Percentiles rank a stretch among this genome's conserved stretches.
Conservation (phyloP, 2,329 filamentous ascomycete species). For the Sclerotinia glacialis region DNA sequence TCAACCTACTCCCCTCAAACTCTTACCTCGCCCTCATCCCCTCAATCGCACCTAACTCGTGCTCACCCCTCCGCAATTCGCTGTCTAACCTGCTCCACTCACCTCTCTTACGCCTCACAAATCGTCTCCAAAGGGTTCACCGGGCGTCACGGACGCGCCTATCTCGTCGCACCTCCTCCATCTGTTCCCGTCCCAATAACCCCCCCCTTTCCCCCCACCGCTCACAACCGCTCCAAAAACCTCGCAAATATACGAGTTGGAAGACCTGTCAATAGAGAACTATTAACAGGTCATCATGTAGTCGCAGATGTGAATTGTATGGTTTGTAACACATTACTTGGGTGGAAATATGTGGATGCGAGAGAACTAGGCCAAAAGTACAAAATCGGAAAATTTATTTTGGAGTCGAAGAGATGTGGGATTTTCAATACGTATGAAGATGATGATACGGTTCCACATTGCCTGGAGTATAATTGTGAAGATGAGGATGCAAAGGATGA, state of each 20-base stretch:
- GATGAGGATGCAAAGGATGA: constrained; percentile 57
- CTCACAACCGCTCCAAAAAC: constrained; percentile 24
- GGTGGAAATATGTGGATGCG: constrained; percentile 68
- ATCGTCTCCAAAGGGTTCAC: constrained; percentile 66
- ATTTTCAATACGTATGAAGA: constrained; percentile 55
- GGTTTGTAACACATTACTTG: constrained; percentile 55
- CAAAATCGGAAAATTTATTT: constrained; percentile 67
- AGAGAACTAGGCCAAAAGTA: constrained; percentile 59
- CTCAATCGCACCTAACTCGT: constrained; percentile 41
- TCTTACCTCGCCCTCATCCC: not conserved
- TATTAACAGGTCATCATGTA: constrained; percentile 61
- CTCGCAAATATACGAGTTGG: constrained; percentile 58
- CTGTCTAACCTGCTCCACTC: constrained; percentile 56
- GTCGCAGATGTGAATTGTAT: constrained; percentile 62
- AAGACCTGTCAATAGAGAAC: constrained; percentile 52
- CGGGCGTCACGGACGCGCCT: constrained; percentile 62
- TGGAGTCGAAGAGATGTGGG: constrained; percentile 59
- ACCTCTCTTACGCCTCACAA: constrained; percentile 60
- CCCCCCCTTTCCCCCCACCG: constrained; percentile 18
- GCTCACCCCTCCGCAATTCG: constrained; percentile 54
- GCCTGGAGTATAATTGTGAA: constrained; percentile 28
- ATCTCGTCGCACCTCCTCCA: constrained; percentile 50
- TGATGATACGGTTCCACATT: constrained; percentile 24
- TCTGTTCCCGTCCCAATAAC: constrained; percentile 18
- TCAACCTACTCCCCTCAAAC: not conserved